Conservation (phyloP, 768 basidiomycete genomes). For the Ephemerocybe angulata region DNA sequence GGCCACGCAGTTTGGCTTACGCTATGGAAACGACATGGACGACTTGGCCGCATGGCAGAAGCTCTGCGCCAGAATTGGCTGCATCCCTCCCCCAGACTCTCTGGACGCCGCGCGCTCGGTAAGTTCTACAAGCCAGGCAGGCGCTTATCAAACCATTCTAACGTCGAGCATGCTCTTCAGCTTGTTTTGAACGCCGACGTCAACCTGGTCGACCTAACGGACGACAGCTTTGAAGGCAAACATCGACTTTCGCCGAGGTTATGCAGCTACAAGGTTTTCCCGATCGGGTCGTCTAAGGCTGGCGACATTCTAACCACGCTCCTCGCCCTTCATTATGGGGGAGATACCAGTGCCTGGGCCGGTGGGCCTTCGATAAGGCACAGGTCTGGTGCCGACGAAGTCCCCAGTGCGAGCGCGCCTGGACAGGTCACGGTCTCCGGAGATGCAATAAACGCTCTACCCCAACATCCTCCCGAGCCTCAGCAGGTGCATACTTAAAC, state of each 20-base stretch:
- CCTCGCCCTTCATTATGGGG: too few relatives aligned
- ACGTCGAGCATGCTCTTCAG: background rate
- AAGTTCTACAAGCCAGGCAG: background rate
- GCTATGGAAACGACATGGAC: background rate
- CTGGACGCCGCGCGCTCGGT: background rate
- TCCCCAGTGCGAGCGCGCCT: too few relatives aligned
- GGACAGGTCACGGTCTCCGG: too few relatives aligned
- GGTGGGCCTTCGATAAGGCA: too few relatives aligned
- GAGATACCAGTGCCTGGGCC: too few relatives aligned
- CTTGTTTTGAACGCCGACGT: background rate
- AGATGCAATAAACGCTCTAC: too few relatives aligned
- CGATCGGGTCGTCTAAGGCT: background rate
- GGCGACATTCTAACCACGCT: background rate
- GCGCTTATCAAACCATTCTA: background rate
- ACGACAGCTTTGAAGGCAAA: background rate
- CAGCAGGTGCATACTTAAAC: too few relatives aligned
- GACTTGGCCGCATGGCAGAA: slow-evolving; percentile 3
- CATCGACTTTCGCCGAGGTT: background rate
- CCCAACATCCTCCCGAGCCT: too few relatives aligned
- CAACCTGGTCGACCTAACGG: background rate
- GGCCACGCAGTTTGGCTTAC: slow-evolving; percentile 1
- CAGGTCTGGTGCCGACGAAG: too few relatives aligned
- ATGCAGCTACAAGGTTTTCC: background rate
- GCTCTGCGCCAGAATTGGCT: background rate
- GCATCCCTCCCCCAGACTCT: background rate